These are phyloP conservation scores for Bisporella sp. DNA, from an alignment of 2,329 filamentous ascomycete species.

Conservation along the genomic window DNA sequence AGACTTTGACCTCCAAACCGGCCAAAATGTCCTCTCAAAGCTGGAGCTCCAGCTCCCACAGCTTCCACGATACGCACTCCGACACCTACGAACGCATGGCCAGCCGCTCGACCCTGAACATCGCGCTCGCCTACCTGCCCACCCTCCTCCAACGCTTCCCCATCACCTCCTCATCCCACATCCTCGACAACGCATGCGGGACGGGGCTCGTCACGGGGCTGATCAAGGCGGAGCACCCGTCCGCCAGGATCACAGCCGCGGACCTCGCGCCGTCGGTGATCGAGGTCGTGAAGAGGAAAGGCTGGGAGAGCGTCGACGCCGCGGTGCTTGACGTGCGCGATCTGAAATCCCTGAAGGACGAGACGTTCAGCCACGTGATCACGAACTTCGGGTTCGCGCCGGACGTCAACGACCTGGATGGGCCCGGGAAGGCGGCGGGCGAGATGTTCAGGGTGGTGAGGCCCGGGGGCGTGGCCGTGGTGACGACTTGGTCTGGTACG, in stretches of 20 bases:
- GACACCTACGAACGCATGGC: slow-evolving; percentile 9
- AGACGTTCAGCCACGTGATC: slow-evolving; percentile 94
- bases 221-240: slow-evolving; percentile 66
- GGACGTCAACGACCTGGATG: slow-evolving; percentile 55
- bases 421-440: slow-evolving; percentile 56
- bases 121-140: slow-evolving; percentile 3
- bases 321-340: slow-evolving; percentile 63
- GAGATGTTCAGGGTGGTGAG: slow-evolving; percentile 84
- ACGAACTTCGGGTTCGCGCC: slow-evolving; percentile 61
- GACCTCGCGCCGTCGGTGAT: slow-evolving; percentile 93
- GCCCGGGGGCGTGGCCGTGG: slow-evolving; percentile 64
- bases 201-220: slow-evolving; percentile 96
- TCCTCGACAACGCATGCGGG: slow-evolving; percentile 91
- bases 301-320: slow-evolving; percentile 71
- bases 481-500: slow-evolving; percentile 11
- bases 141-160: not conserved
- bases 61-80: slow-evolving; percentile 4
- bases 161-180: slow-evolving; percentile 30
- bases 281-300: slow-evolving; percentile 39
- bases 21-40: not conserved
- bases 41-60: not conserved
- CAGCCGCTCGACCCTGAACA: slow-evolving; percentile 1
- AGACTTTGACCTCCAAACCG: not conserved
- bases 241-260: slow-evolving; percentile 76
- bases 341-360: slow-evolving; percentile 67